A percentile compares a stretch with the other conserved stretches of the same genome.
Evolutionary conservation across 768 basidiomycete species (phyloP).

Genomic region (Lyophyllum semitale): DNA sequence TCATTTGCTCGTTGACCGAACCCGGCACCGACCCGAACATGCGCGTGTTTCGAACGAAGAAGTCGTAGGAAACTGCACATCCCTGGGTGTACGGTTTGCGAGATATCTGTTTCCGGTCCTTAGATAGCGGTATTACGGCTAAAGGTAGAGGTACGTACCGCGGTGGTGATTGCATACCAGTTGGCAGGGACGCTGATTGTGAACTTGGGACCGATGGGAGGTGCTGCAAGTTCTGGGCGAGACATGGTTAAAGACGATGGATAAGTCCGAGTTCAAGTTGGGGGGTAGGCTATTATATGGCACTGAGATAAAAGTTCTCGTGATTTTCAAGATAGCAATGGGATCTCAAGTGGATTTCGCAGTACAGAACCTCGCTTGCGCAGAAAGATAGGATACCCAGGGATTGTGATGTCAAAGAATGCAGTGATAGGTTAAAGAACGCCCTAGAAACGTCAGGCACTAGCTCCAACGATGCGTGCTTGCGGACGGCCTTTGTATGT

Average conservation of each 20-base stretch:
- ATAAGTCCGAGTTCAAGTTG: background rate
- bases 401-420: background rate
- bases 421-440: background rate
- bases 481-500: background rate
- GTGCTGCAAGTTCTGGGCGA: background rate
- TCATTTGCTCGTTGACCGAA: constrained; percentile 8
- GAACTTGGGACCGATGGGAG: constrained; percentile 3
- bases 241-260: background rate
- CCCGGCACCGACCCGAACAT: constrained; percentile 1
- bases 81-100: constrained; percentile 8
- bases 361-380: background rate
- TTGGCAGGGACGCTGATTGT: constrained; percentile 4
- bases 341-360: background rate
- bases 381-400: background rate
- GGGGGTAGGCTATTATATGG: background rate
- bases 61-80: constrained; percentile 2
- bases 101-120: constrained; percentile 1
- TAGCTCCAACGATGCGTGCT: background rate
- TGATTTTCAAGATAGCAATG: background rate
- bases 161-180: constrained; percentile 10
- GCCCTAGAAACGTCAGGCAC: background rate
- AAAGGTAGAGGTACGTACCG: background rate
- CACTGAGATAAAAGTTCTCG: background rate
- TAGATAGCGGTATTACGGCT: background rate
- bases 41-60: constrained; percentile 1